Evolutionary conservation across 2,329 filamentous ascomycete species (phyloP).

Genomic region (Alternaria novae-zelandiae): DNA sequence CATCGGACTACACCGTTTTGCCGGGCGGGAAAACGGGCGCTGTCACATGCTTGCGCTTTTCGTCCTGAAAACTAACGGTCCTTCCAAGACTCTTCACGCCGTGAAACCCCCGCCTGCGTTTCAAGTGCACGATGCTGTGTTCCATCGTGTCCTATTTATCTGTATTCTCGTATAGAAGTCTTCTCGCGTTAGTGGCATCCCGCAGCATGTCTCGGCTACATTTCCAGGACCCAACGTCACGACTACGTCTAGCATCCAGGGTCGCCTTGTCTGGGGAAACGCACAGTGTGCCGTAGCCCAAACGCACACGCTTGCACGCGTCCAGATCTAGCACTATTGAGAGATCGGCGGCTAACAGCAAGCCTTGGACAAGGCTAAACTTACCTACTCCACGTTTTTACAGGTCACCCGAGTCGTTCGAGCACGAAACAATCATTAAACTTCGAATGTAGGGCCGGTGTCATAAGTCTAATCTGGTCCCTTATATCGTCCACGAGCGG

Average conservation of each 20-base stretch:
- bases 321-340: conserved; percentile 3
- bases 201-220: neutral
- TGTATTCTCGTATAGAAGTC: neutral
- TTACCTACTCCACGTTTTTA: neutral
- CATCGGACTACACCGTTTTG: conserved; percentile 1
- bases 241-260: conserved; percentile 4
- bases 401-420: neutral
- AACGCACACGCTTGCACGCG: neutral
- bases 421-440: conserved; percentile 2
- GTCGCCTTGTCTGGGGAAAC: conserved; percentile 4
- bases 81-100: conserved; percentile 12
- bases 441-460: neutral
- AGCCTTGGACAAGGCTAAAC: conserved; percentile 4
- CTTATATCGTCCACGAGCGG: neutral
- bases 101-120: conserved; percentile 29
- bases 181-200: neutral
- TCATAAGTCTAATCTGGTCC: neutral
- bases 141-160: conserved; percentile 23
- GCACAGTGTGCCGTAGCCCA: neutral
- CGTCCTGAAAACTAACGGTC: conserved; percentile 11
- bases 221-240: neutral
- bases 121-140: conserved; percentile 28
- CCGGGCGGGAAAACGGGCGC: conserved; percentile 9
- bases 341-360: conserved; percentile 4
- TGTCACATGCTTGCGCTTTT: conserved; percentile 15